Evolutionary conservation across 1,284 basidiomycete species (phyloP), one percentile per base, ranked within the genome.

Genomic region (Irpex sp.): DNA sequence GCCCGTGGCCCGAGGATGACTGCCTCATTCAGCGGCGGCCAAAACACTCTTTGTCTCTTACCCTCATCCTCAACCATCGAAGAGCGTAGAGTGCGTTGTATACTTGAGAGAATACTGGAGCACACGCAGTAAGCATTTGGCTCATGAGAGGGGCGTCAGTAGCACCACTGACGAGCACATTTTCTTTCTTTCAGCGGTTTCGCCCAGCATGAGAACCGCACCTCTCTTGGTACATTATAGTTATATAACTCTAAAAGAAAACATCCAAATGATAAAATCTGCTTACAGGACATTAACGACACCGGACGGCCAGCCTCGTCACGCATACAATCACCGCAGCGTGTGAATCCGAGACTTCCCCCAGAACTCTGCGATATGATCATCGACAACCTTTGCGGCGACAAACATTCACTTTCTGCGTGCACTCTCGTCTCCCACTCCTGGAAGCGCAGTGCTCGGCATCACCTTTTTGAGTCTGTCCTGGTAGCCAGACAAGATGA

Each of bases 331-430:
- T 55, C 53, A 36, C 19, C 53, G 31, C 8, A 15, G 50, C 21
- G 9, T 19, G 11, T 39, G 43, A 15, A 17, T n/a, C 61, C 61
- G 21, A 50, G 50, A 51, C 53, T 65, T 13, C 64, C 64, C 13
- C 64, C 64, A 11, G 64, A 65, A 36, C 51, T 65, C 11, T 62
- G 61, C 61, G 64, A 65, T 59, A 65, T 62, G 59, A 57, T 63
- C 51, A 60, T 65, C 55, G 64, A 65, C 55, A 39, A 55, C 26
- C 59, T 65, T 13, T 36, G 36, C 51, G 43, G 58, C 17, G 59
- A 65, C 51, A 58, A 60, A n/a, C 21, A 11, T 11, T n/a, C 56
- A 8, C 59, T 65, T 19, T 35, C 56, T 15, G 37, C 31, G 5
- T 65, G 64, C 43, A 54, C 55, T n/a, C 55, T 65, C 19, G 61